These are phyloP conservation scores for Boechera stricta DNA, from an alignment of 345 rosid species.

Conservation along the genomic window DNA sequence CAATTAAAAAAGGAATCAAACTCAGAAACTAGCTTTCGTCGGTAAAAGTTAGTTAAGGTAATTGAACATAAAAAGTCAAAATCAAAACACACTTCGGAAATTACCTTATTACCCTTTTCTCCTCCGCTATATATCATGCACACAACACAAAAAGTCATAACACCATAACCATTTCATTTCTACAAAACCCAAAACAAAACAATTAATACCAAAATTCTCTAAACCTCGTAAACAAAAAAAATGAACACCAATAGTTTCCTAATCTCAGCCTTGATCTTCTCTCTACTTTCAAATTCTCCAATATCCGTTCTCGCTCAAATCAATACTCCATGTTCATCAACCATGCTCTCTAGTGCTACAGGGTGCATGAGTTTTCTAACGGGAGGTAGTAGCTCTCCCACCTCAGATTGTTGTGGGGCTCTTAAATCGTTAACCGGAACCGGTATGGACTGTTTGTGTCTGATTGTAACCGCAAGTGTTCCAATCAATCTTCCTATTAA, in stretches of 20 bases:
- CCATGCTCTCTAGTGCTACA: constrained; percentile 58
- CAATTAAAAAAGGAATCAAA: neutral
- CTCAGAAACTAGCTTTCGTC: constrained; percentile 4
- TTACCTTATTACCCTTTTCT: constrained; percentile 17
- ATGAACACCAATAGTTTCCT: neutral
- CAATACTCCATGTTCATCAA: constrained; percentile 57
- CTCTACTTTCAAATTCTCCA: constrained; percentile 39
- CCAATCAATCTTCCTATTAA: constrained; percentile 78
- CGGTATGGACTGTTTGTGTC: constrained; percentile 76
- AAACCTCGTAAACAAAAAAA: constrained; percentile 24
- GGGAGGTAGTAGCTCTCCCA: constrained; percentile 66
- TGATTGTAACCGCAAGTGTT: constrained; percentile 63
- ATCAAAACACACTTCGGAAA: constrained; percentile 6
- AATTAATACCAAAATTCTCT: neutral
- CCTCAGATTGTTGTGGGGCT: constrained; percentile 64
- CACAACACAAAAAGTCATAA: constrained; percentile 9
- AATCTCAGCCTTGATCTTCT: constrained; percentile 23
- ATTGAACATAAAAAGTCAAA: constrained; percentile 43
- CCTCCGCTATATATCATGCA: neutral
- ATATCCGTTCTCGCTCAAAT: constrained; percentile 52
- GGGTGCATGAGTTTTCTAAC: constrained; percentile 78
- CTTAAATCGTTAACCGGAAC: constrained; percentile 63
- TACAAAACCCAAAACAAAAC: constrained; percentile 20
- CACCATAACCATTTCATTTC: constrained; percentile 21
- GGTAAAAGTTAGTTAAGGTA: constrained; percentile 47